A percentile compares a stretch with the other conserved stretches of the same genome.
These are phyloP conservation scores for Blattamonas nauphoetae DNA, from an alignment of 78 protist species.

Conservation along the genomic window DNA sequence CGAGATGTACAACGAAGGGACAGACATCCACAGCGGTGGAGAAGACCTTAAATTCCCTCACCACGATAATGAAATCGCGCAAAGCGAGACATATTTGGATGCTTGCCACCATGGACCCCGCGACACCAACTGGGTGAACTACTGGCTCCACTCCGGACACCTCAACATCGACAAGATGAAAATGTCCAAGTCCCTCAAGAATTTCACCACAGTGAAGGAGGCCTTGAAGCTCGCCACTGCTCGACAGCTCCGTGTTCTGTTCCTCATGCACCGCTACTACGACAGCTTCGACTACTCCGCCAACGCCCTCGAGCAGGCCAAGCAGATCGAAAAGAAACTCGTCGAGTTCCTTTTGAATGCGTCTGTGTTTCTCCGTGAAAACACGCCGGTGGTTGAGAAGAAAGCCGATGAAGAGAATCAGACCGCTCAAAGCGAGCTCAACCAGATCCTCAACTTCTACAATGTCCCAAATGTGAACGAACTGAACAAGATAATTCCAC, in stretches of 20 bases:
- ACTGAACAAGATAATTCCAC: neutral
- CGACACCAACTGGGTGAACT: conserved; percentile 82
- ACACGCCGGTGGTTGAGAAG: neutral
- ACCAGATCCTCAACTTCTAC: neutral
- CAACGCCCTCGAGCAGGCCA: neutral
- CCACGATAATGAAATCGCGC: conserved; percentile 96
- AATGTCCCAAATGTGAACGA: neutral
- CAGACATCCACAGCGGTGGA: conserved; percentile 92
- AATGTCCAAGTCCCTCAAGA: conserved; percentile 94
- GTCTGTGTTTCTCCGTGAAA: neutral
- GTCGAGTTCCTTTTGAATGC: neutral
- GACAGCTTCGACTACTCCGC: neutral
- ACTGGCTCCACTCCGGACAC: conserved; percentile 87
- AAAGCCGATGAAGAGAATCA: neutral
- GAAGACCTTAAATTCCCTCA: conserved; percentile 94
- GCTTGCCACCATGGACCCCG: neutral
- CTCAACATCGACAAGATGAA: conserved; percentile 75
- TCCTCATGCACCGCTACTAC: conserved; percentile 52
- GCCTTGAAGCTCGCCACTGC: conserved; percentile 66
- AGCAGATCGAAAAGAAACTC: neutral
- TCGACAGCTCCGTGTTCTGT: conserved; percentile 77
- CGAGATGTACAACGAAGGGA: conserved; percentile 33
- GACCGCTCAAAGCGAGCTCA: neutral
- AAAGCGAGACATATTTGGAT: conserved; percentile 30
- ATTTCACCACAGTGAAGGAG: conserved; percentile 86